These are phyloP conservation scores for Coprinopsis sp. DNA, from an alignment of 768 basidiomycete genomes.

Conservation along the genomic window DNA sequence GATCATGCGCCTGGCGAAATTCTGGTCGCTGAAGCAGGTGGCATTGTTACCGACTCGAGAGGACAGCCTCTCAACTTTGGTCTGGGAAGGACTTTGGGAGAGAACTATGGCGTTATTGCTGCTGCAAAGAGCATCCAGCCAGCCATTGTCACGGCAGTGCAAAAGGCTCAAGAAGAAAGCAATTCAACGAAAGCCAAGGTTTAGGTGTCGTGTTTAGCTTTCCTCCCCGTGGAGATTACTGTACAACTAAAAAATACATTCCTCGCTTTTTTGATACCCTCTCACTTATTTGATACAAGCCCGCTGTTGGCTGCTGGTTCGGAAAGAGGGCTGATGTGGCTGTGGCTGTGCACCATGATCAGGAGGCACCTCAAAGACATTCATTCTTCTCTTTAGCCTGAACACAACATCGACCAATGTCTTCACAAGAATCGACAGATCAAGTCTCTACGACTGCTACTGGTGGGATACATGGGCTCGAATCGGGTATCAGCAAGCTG, in stretches of 20 bases:
- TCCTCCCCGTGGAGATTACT: too few species aligned
- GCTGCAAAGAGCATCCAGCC: conserved; percentile 68
- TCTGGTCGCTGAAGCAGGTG: conserved; percentile 86
- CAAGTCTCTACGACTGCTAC: neutral
- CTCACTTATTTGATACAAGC: neutral
- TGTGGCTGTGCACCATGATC: too few species aligned
- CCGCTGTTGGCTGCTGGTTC: too few species aligned
- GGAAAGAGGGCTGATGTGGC: too few species aligned
- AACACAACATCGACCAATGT: too few species aligned
- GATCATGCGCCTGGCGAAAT: conserved; percentile 89
- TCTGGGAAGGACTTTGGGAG: conserved; percentile 76
- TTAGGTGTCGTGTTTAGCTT: conserved; percentile 7
- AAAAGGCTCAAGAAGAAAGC: conserved; percentile 41
- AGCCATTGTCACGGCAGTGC: conserved; percentile 69
- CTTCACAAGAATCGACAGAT: too few species aligned
- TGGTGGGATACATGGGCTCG: neutral
- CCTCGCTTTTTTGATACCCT: neutral
- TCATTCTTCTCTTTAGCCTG: too few species aligned
- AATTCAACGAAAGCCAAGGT: conserved; percentile 28
- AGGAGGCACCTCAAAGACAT: too few species aligned
- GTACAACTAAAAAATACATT: neutral
- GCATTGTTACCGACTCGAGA: conserved; percentile 79
- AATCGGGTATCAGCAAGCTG: neutral
- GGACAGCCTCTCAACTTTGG: conserved; percentile 82
- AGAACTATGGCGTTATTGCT: conserved; percentile 86